Base-by-base conservation (phyloP, 257 asterid genomes). In the Solanum tarapatanum region DNA sequence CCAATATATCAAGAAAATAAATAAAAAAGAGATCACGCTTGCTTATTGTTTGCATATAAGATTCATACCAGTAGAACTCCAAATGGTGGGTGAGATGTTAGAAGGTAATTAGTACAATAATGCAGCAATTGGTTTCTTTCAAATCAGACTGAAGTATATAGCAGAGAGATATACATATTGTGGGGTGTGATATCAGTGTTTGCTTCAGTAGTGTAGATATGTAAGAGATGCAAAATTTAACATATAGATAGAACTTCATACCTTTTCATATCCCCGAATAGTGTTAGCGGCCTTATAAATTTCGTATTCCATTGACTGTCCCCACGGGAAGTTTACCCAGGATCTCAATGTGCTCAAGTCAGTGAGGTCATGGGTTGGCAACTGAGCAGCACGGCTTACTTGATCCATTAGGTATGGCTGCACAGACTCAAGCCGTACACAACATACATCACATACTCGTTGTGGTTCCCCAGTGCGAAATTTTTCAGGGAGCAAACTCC, bases 311-410 rank as follows among this genome's bases (percentile, higher is more conserved):
- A 97, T 95, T 11, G 99, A 92, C 91, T 97, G 99, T 28, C 99
- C 99, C 99, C 99, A 97, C 1, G 99, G 99, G 86, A 97, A 96
- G 90, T 97, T 97, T 62, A 97, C 94, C 99, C 99, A 97, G 51
- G 99, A 97, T 91, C 99, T 93, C 88, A 97, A 91, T 88, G 99
- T 97, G 94, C 99, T 96, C 91, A 97, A 87, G 88, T 97, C 99
- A 11, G 99, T 97, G 88, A 97, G 89, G 90, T 97, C 99, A 90
- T 93, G 98, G 5, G 98, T 95, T 60, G 99, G 97, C 76, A 95
- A 83, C 93, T 97, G 98, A 9, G 99, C 93, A 83, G 99, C 99
- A 79, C 94, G 98, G 88, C 99, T 96, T 16, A 96, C 97, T 87
- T 87, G 95, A 89, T 95, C 92, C 99, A 94, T 96, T 76, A 97